Evolutionary conservation across 2,329 filamentous ascomycete species (phyloP), one percentile per base, ranked within the genome.

Genomic region (Aspergillus sp.): DNA sequence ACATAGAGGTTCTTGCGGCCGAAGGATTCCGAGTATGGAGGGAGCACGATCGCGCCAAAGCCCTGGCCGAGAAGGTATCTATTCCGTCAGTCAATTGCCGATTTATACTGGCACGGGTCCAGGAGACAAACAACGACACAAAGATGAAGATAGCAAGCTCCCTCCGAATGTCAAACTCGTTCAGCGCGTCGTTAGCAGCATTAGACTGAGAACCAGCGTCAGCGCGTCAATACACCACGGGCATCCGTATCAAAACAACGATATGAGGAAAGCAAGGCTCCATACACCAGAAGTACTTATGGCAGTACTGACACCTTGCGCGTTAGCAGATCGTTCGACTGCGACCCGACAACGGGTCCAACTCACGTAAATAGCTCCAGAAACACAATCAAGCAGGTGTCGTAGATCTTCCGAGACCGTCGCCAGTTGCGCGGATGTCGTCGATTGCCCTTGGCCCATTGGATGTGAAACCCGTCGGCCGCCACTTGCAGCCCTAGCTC

Each of bases 21-120:
- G 52, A 73, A 73, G 2, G 65, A 61, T 54, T 74, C 71, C 1
- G 70, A 71, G 54, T 67, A 70, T 3, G 71, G 70, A 5, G 71
- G 67, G 13, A 73, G 59, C 7, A 73, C 42, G 48, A 74, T 58
- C 16, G 62, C 65, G 19, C 71, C 71, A 16, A 67, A 40, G 7
- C 58, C 65, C 50, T 71, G 67, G 5, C 68, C 70, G 13, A 71
- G 56, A 13, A 71, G 61, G 48, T 69, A 73, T n/a, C 69, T 70
- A 45, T 32, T 20, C 5, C n/a, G 25, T 7, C 3, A 32, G 11
- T 19, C 17, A 47, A 29, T 38, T 29, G 45, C 41, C 38, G 44
- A 25, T 44, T 2, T 29, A 10, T 29, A n/a, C 25, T 29, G 7
- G 21, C 21, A 16, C 44, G n/a, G 29, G n/a, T 13, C 25, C 17